Conservation (phyloP, 1,284 basidiomycete genomes). For the Chondrostereum purpureum region DNA sequence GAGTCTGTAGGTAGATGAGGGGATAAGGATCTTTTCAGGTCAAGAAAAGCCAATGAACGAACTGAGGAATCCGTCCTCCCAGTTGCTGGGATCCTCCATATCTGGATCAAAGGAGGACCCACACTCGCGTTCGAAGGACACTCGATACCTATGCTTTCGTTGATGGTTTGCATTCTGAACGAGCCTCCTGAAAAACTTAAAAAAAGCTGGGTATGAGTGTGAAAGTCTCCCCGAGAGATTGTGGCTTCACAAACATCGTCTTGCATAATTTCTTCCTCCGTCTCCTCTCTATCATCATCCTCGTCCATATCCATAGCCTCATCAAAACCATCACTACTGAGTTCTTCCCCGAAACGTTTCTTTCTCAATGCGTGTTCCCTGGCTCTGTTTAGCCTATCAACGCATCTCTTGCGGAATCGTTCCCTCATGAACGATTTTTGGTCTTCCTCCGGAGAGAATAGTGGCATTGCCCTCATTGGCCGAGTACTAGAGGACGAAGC, state of each 20-base stretch:
- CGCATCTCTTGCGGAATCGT: background rate
- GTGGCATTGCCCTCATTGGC: background rate
- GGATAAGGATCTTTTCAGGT: background rate
- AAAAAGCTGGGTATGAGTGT: background rate
- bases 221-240: no score
- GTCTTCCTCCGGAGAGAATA: background rate
- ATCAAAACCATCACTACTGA: background rate
- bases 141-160: slow-evolving; percentile 41
- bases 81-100: slow-evolving; percentile 50
- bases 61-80: slow-evolving; percentile 51
- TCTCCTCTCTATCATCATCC: slow-evolving; percentile 12
- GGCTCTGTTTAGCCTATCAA: background rate
- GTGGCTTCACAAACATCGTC: slow-evolving; percentile 52
- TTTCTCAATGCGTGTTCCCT: background rate
- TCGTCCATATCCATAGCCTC: slow-evolving; percentile 17
- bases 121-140: slow-evolving; percentile 62
- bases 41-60: slow-evolving; percentile 11
- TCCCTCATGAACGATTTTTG: background rate
- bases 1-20: background rate
- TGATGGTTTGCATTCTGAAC: slow-evolving; percentile 46
- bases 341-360: background rate
- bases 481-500: background rate
- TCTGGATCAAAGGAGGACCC: slow-evolving; percentile 70
- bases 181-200: slow-evolving; percentile 59
- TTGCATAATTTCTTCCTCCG: slow-evolving; percentile 35